A percentile compares a stretch with the other conserved stretches of the same genome.
Evolutionary conservation across 768 basidiomycete species (phyloP).

Genomic region (Suillus fuscotomentosus): DNA sequence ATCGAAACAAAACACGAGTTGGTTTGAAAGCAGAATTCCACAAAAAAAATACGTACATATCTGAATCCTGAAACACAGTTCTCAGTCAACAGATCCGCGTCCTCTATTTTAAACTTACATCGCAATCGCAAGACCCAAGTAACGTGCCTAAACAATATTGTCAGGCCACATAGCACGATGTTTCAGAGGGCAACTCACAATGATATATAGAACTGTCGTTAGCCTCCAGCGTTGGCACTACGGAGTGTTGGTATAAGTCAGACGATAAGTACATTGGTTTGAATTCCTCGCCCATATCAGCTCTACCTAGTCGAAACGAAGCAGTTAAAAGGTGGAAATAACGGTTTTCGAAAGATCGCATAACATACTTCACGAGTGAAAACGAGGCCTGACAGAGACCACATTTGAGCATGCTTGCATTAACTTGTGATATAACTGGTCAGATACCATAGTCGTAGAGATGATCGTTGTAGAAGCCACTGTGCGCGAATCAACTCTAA

Average conservation of each 20-base stretch:
- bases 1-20: background rate
- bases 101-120: background rate
- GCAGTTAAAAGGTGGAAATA: background rate
- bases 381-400: background rate
- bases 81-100: background rate
- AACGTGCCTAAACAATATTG: background rate
- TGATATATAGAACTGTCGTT: background rate
- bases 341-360: background rate
- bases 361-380: background rate
- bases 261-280: background rate
- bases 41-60: background rate
- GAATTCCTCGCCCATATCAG: background rate
- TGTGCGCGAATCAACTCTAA: background rate
- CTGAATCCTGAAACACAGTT: background rate
- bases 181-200: background rate
- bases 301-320: background rate
- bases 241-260: background rate
- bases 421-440: background rate
- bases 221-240: background rate
- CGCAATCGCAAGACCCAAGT: background rate
- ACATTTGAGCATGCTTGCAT: background rate
- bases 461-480: slow-evolving; percentile 1
- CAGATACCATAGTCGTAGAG: slow-evolving; percentile 1
- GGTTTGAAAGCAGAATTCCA: background rate
- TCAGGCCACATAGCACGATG: background rate